Conservation (phyloP, 2,329 filamentous ascomycete genomes). For the Colletotrichum truncatum region DNA sequence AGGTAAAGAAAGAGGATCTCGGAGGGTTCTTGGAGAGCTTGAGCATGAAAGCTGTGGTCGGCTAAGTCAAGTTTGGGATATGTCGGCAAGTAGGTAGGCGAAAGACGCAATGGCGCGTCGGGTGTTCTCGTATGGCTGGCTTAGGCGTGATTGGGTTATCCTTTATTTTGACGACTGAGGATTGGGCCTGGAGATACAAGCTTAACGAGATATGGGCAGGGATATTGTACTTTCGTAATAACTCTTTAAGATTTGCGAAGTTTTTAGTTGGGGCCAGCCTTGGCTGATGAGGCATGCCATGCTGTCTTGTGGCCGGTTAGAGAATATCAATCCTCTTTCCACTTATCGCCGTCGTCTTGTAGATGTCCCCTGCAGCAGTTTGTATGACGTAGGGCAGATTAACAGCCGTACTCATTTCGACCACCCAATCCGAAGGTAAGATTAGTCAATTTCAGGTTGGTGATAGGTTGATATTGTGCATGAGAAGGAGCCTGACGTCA, state of each 20-base stretch:
- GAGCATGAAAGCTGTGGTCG: slow-evolving; percentile 88
- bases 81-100: not conserved
- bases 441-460: not conserved
- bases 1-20: slow-evolving; percentile 96
- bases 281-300: not conserved
- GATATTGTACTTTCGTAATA: slow-evolving; percentile 16
- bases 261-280: not conserved
- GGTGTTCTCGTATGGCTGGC: not conserved
- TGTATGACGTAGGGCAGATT: not conserved
- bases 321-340: not conserved
- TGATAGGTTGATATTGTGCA: not conserved
- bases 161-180: not conserved
- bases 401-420: not conserved
- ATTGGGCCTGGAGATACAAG: not conserved
- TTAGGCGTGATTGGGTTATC: not conserved
- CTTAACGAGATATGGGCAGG: slow-evolving; percentile 20
- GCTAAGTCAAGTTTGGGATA: slow-evolving; percentile 44
- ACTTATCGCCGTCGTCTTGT: not conserved
- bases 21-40: slow-evolving; percentile 89
- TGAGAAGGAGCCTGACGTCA: not conserved
- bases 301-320: not conserved
- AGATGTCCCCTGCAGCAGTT: not conserved
- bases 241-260: not conserved
- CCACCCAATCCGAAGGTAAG: not conserved
- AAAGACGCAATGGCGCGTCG: not conserved